Percentiles rank a stretch among this genome's conserved stretches.
Conservation (phyloP, 2,329 filamentous ascomycete species). For the Cercospora berteroae region DNA sequence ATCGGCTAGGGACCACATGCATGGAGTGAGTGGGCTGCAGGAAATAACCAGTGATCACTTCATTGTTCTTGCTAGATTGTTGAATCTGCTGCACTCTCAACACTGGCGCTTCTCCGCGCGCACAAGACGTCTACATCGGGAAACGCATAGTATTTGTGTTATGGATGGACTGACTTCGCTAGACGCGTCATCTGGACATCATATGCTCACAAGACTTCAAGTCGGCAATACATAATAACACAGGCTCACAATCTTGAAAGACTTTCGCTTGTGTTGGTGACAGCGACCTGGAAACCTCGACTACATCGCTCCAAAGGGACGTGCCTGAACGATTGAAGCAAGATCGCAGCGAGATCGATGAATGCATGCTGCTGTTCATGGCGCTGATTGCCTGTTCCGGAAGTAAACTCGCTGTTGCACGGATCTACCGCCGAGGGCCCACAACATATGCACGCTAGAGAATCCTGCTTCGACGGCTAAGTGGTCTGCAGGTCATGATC, state of each 20-base stretch:
- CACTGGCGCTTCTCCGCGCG: not conserved
- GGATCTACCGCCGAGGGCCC: not conserved
- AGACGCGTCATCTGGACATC: not conserved
- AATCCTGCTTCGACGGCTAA: constrained; percentile 1
- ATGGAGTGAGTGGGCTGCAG: not conserved
- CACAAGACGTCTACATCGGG: not conserved
- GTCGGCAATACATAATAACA: not conserved
- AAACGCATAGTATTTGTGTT: not conserved
- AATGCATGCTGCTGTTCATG: not conserved
- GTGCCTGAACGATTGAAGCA: not conserved
- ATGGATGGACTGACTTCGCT: not conserved
- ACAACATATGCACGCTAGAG: constrained; percentile 5
- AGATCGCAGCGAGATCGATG: not conserved
- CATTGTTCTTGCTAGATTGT: not conserved
- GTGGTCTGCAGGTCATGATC: not conserved
- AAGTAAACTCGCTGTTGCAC: not conserved
- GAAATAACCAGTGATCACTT: not conserved
- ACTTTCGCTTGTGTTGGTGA: not conserved
- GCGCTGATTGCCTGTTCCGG: not conserved
- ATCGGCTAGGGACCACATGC: not conserved
- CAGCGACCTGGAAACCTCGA: not conserved
- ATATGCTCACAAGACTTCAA: not conserved
- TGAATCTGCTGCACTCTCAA: not conserved
- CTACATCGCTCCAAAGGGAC: not conserved
- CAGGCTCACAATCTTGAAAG: not conserved